Evolutionary conservation across 2,329 filamentous ascomycete species (phyloP), one percentile per base, ranked within the genome.

Genomic region (Fusarium duplospermum): DNA sequence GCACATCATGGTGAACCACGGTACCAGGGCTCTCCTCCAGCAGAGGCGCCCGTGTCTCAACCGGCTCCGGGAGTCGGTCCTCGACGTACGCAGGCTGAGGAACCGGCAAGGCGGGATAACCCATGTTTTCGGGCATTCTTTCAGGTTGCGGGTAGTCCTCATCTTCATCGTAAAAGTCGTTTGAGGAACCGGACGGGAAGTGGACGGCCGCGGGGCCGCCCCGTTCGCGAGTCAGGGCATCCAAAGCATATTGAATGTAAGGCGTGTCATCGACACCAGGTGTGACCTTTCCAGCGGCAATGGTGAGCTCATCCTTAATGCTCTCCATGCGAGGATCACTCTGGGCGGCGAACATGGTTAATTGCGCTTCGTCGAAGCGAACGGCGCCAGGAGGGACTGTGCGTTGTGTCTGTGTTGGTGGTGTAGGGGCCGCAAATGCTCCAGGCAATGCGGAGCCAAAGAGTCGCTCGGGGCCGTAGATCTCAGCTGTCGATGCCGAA

Each of bases 241-340:
- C 93, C 72, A 98, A 90, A 45, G 96, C 95, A 81, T 96, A 97
- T 73, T 93, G 93, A 72, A 98, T 94, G 82, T 95, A 97, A 1
- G 94, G 95, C 10, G 91, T 93, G 79, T 97, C 93, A 78, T 98
- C 95, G 42, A 94, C 86, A 11, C 92, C 94, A 0, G 95, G 95
- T 0, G 94, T 96, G 64, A 91, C 86, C 45, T 86, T 86, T 67
- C 86, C 84, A 40, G 83, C 87, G 20, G 86, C 84, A 62, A 87
- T 82, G 58, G 86, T 83, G 38, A 89, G 79, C 50, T 88, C 86
- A 63, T 90, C 88, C 62, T 88, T 88, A 78, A 89, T 87, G 61
- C 83, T 78, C 56, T 77, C 74, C 78, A 83, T 82, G 62, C 73
- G 78, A 54, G 80, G 77, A 38, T 80, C 68, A 71, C 80, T 81